Base-by-base conservation (phyloP, 2,329 filamentous ascomycete genomes). In the Colletotrichum lentis region DNA sequence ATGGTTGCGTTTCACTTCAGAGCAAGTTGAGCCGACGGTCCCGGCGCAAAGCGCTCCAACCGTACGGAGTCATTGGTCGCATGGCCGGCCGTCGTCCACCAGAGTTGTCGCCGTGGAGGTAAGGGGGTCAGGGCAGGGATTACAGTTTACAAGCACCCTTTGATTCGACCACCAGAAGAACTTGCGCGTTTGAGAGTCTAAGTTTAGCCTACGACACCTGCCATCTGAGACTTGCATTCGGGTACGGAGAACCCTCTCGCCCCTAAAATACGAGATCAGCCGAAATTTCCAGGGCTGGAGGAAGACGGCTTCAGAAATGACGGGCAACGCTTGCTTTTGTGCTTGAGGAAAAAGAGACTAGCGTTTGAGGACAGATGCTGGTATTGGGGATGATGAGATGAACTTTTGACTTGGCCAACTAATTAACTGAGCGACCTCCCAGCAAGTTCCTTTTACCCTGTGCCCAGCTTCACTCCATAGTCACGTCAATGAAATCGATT, bases 151-250 rank as follows among this genome's bases (percentile, higher is more conserved):
- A 10, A 5, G 8, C 20, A 22, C 3, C 35, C 24, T 35, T 35
- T 50, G 49, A 65, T 60, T 68, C 49, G 55, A 50, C 55, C 16
- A 18, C 16, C 22, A 24, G 24, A 65, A 1, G 11, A 59, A 44
- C 35, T 18, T 35, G 43, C 37, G 65, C 37, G 65, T 68, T 65
- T 68, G 39, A 65, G 55, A 68, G 31, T 68, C 65, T 65, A 68
- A 50, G 53, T 67, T 67, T 67, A 67, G 61, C 53, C 41, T 39
- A 43, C 35, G 41, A 67, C 61, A 64, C 37, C 65, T 68, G 62
- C 11, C 65, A 68, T 65, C 55, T 59, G 65, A 68, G 65, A 64
- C 61, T 59, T n/a, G 35, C 47, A 58, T 39, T 22, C 52, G 31
- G 43, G 16, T 11, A 43, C 43, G 37, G 52, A 14, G 47, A n/a